Base-by-base conservation (phyloP, 169 alveolate genomes). In the Eimeria mitis region DNA sequence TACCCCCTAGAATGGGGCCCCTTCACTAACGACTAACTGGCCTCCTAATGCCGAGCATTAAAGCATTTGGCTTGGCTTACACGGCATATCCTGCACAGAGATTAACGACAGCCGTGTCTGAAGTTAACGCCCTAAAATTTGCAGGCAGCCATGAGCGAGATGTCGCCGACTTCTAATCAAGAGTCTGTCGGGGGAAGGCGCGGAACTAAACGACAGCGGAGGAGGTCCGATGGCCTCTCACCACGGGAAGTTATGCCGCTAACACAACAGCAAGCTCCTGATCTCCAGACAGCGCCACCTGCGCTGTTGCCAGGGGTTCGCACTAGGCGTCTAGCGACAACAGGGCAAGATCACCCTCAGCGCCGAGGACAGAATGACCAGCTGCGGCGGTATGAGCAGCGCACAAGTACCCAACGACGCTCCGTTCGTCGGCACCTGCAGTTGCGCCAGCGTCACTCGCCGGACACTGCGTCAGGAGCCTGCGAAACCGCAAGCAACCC, bases 351-450 rank as follows among this genome's bases (percentile, higher is more conserved):
- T 42, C 37, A 61, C 49, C 83, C 37, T 6, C 83, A 42, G 44
- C 61, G 37, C 31, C 92, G 52, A 42, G 65, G 71, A 23, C 92
- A 61, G 94, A 42, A 40, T 61, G 78, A 87, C 11, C 65, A 23
- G 56, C 83, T 63, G 94, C 94, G 31, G 25, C 94, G 68, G 42
- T 21, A 65, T 71, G 78, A 87, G 59, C 94, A 61, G 94, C 94
- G 68, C 25, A 40, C 42, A 40, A 44, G 59, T 28, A 87, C 78
- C 21, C 83, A 61, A 44, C 78, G 83, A 28, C 83, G 83, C 65
- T 61, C 94, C 49, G 81, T 75, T 21, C 83, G 94, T 9, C 83
- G 79, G 44, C 65, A 61, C 68, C 83, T 56, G 83, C 94, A 87
- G 56, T 8, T 65, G 59, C 79, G 83, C 83, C 79, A 59, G 81